phyloP scores from a whole-genome alignment of 495 filamentous ascomycete genomes.

The Podospora conica region DNA sequence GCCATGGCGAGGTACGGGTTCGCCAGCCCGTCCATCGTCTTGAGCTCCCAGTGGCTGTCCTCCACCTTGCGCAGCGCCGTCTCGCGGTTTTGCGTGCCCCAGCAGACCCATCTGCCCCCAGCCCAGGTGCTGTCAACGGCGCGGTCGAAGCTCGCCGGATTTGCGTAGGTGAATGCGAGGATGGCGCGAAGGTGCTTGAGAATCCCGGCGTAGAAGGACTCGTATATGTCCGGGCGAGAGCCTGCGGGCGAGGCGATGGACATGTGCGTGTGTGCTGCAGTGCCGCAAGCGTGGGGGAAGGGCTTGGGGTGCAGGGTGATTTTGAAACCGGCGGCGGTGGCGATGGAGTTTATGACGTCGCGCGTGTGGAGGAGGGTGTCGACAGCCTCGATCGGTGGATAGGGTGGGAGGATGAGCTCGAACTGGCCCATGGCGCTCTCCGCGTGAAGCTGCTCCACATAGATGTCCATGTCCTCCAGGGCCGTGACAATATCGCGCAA shows the following conservation, averaged over 20 bases:
- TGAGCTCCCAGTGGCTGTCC: conserved; percentile 63
- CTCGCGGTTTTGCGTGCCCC: conserved; percentile 75
- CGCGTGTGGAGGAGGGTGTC: conserved; percentile 69
- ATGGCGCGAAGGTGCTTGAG: conserved; percentile 58
- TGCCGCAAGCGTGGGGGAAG: conserved; percentile 51
- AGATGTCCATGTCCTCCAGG: conserved; percentile 55
- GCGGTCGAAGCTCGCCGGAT: conserved; percentile 54
- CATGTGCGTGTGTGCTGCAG: conserved; percentile 62
- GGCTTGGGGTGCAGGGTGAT: conserved; percentile 78
- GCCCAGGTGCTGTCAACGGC: conserved; percentile 65
- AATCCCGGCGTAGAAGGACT: conserved; percentile 61
- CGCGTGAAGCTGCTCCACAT: conserved; percentile 69
- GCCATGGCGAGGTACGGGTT: conserved; percentile 67
- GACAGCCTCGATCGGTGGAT: conserved; percentile 58
- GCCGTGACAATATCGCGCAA: conserved; percentile 57
- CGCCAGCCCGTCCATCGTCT: conserved; percentile 62
- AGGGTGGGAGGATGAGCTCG: conserved; percentile 68
- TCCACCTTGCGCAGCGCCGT: conserved; percentile 57
- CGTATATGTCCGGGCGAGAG: conserved; percentile 35
- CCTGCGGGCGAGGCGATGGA: conserved; percentile 46
- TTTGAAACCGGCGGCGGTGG: conserved; percentile 53
- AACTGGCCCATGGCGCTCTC: conserved; percentile 72
- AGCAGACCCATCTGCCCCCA: conserved; percentile 65
- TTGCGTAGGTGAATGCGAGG: conserved; percentile 58
- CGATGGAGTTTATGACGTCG: conserved; percentile 56